Evolutionary conservation across 164 flowering plant species (phyloP), one percentile per base, ranked within the genome.

Genomic region (Brasenia schreberi): DNA sequence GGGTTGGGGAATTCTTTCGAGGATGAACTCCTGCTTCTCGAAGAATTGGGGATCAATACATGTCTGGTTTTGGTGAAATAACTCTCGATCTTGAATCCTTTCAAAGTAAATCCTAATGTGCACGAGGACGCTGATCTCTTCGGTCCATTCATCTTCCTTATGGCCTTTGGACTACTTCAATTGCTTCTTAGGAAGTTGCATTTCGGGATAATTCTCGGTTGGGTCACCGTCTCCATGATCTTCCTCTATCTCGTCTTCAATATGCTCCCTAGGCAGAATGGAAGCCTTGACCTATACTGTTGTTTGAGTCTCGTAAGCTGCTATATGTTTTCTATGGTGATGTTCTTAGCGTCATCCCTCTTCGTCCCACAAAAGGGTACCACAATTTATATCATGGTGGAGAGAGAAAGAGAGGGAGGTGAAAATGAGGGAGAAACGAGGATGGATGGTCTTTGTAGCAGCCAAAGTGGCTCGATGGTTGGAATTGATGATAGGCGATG

Each of bases 131-230:
- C 95, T 2, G 95, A 92, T 67, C 78, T 92, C 9, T 90, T 96
- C 12, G 96, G 96, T 19, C 96, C 98, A 19, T 86, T 90, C 67
- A 45, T 88, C 49, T 85, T 82, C 67, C 74, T 87, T 67, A 76
- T 90, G 74, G 70, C 85, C 4, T 81, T 93, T 62, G 90, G 92
- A 9, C 71, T 90, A 16, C 90, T 93, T 69, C 97, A 93, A 72
- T 71, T 93, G 33, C 88, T 93, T 44, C 89, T 87, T n/a, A 95
- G 98, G 18, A 90, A 93, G 77, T 72, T 93, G 43, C 97, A 90
- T 64, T 93, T 93, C 61, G 97, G 97, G 45, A 83, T 89, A 23
- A 83, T 93, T 14, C 71, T 93, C 61, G 98, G 98, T 1, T 93
- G 97, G 98, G 84, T 88, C 59, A 82, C 88, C 0, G 81, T 86